Evolutionary conservation across 169 alveolate genomes (phyloP).

Genomic region (Amoebophrya sp.): DNA sequence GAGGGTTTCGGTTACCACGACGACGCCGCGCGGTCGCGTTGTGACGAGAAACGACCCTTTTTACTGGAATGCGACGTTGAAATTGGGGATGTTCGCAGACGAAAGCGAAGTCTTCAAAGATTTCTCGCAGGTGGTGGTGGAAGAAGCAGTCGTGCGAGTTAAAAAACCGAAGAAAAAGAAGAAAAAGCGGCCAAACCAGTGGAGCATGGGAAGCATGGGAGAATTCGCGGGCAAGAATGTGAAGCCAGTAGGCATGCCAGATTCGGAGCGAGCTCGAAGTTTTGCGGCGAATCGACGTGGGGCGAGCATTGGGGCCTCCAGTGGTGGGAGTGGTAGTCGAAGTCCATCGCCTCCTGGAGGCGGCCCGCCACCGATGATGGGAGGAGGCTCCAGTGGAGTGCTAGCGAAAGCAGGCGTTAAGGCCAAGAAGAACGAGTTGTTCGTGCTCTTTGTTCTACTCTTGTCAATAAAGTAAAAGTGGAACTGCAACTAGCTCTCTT

Average conservation of each 20-base stretch:
- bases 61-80: neutral
- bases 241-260: neutral
- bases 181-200: neutral
- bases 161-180: neutral
- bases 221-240: neutral
- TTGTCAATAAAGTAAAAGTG: no score
- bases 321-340: neutral
- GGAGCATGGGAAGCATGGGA: neutral
- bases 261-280: neutral
- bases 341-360: no score
- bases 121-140: neutral
- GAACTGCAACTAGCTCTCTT: no score
- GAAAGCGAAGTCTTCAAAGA: neutral
- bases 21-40: neutral
- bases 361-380: no score
- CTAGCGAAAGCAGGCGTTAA: no score
- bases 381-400: no score
- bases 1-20: neutral
- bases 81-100: neutral
- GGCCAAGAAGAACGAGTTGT: no score
- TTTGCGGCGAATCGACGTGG: neutral
- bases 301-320: neutral
- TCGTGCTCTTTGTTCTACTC: no score
- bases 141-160: neutral
- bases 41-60: neutral